Percentiles rank a stretch among this genome's conserved stretches.
These are phyloP conservation scores for Pseudogymnoascus sp. DNA, from an alignment of 2,329 filamentous ascomycete genomes.

Conservation along the genomic window DNA sequence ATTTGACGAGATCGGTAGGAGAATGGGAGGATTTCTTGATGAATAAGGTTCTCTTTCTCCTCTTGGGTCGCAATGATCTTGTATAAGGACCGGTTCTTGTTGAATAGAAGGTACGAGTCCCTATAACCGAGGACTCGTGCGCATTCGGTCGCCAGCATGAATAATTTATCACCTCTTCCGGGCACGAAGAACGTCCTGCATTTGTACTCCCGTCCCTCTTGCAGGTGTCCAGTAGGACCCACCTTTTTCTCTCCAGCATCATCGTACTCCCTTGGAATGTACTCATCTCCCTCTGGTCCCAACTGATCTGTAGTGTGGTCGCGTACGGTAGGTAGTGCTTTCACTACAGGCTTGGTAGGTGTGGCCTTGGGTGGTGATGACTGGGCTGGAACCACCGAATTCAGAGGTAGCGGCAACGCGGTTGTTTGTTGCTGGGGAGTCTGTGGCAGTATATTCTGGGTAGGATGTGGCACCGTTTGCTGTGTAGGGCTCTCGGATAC, in stretches of 20 bases:
- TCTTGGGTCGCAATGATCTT: slow-evolving; percentile 96
- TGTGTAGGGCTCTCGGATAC: slow-evolving; percentile 52
- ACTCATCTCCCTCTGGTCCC: slow-evolving; percentile 82
- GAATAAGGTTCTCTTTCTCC: slow-evolving; percentile 93
- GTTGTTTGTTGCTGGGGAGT: slow-evolving; percentile 41
- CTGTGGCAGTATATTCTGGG: slow-evolving; percentile 43
- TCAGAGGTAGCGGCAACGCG: slow-evolving; percentile 25
- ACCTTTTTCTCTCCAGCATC: slow-evolving; percentile 94
- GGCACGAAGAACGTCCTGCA: slow-evolving; percentile 92
- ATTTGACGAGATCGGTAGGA: slow-evolving; percentile 98
- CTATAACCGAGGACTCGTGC: slow-evolving; percentile 88
- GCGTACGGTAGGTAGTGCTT: slow-evolving; percentile 88
- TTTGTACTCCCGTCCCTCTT: slow-evolving; percentile 78
- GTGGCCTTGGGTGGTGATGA: slow-evolving; percentile 67
- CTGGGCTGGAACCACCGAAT: slow-evolving; percentile 36
- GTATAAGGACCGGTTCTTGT: slow-evolving; percentile 92
- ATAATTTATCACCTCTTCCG: slow-evolving; percentile 83
- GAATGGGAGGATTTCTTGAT: slow-evolving; percentile 91
- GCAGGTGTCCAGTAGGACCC: slow-evolving; percentile 69
- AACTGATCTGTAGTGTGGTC: slow-evolving; percentile 97
- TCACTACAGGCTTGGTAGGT: slow-evolving; percentile 75
- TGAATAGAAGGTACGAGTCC: slow-evolving; percentile 97
- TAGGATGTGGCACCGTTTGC: slow-evolving; percentile 38
- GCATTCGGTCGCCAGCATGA: slow-evolving; percentile 98
- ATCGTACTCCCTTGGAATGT: slow-evolving; percentile 86